phyloP scores from a whole-genome alignment of 257 asterid genomes.

The Parsonsia alboflavescens region DNA sequence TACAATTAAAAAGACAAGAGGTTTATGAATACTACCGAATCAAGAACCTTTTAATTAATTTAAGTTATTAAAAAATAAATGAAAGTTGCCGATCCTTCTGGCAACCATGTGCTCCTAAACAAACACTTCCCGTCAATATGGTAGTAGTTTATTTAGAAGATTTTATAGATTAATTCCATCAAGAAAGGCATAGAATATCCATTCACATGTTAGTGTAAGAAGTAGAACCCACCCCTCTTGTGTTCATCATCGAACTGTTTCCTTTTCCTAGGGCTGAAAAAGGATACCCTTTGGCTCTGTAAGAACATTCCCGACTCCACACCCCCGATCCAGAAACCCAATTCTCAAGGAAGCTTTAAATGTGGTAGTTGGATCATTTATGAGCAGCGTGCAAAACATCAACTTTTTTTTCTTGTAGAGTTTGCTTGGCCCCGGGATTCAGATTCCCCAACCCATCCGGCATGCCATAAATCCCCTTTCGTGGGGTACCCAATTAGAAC shows the following conservation, averaged over 20 bases:
- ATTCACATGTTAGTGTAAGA: neutral
- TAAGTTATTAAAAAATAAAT: too few species aligned
- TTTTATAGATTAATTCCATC: neutral
- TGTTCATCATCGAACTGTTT: neutral
- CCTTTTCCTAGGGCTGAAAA: conserved; percentile 22
- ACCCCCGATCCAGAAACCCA: neutral
- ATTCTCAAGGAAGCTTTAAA: conserved; percentile 8
- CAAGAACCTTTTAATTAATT: too few species aligned
- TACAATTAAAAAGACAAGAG: too few species aligned
- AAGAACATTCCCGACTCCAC: neutral
- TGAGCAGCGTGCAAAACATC: neutral
- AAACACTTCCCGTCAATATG: neutral
- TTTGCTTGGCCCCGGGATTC: neutral
- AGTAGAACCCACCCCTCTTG: neutral
- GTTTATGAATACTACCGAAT: too few species aligned
- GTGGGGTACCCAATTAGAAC: too few species aligned
- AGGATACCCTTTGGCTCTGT: neutral
- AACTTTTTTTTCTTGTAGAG: neutral
- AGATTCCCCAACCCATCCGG: neutral
- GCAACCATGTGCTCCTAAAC: conserved; percentile 6
- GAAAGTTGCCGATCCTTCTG: too few species aligned
- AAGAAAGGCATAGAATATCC: neutral
- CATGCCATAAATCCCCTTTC: neutral
- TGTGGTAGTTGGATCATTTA: neutral
- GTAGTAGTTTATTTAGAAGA: neutral